phyloP scores from a whole-genome alignment of 2,329 filamentous ascomycete species.

The Microascus cirrosus region DNA sequence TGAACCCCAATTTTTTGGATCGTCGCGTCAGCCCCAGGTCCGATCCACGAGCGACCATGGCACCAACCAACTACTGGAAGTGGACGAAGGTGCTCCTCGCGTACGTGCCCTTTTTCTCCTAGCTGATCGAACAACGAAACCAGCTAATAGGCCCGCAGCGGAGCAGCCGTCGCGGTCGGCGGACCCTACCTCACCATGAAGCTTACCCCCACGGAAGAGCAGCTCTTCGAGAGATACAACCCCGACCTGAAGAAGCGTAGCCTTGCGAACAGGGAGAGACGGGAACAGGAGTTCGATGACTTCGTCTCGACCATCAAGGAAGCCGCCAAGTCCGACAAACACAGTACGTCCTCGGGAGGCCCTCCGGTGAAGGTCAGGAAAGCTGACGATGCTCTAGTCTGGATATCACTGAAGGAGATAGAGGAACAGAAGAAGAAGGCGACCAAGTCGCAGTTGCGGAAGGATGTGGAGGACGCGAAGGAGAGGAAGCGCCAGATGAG shows the following conservation, averaged over 20 bases:
- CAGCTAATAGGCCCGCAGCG: conserved; percentile 35
- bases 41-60: neutral
- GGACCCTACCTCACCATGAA: conserved; percentile 77
- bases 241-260: conserved; percentile 86
- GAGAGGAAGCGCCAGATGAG: conserved; percentile 36
- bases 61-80: conserved; percentile 28
- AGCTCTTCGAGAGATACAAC: conserved; percentile 86
- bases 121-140: neutral
- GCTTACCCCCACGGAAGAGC: conserved; percentile 76
- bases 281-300: conserved; percentile 77
- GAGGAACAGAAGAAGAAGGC: conserved; percentile 28
- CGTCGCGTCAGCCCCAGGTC: neutral
- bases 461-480: conserved; percentile 27
- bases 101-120: conserved; percentile 35
- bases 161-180: conserved; percentile 61
- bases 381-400: conserved; percentile 24
- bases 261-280: conserved; percentile 64
- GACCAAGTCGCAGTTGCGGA: conserved; percentile 20
- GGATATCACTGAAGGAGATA: conserved; percentile 38
- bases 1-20: neutral
- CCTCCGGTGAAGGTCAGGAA: neutral
- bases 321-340: conserved; percentile 83
- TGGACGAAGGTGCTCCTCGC: conserved; percentile 60
- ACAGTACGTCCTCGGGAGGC: conserved; percentile 48
- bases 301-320: conserved; percentile 79